phyloP scores from a whole-genome alignment of 192 early-diverging fungal species.

The Diversispora eburnea region DNA sequence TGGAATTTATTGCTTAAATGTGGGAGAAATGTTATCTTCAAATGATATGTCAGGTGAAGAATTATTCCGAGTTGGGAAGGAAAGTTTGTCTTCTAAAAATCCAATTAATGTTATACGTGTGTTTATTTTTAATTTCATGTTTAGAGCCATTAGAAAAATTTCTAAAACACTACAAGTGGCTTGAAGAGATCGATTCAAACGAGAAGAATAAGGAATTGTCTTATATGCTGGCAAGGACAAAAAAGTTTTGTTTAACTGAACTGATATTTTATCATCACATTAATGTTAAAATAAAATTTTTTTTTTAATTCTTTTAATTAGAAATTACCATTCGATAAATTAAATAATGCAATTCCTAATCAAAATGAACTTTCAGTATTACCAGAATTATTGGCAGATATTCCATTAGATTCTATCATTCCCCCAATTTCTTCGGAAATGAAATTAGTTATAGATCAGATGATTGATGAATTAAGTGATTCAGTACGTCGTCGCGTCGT shows the following conservation, averaged over 20 bases:
- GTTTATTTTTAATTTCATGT: not conserved
- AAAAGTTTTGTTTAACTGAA: no score
- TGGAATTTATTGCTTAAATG: constrained; percentile 68
- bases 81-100: no score
- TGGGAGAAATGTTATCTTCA: constrained; percentile 32
- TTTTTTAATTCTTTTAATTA: not conserved
- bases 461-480: constrained; percentile 41
- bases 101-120: not conserved
- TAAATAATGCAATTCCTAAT: constrained; percentile 38
- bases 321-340: constrained; percentile 45
- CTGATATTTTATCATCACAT: no score
- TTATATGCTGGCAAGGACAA: constrained; percentile 8
- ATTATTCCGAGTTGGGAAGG: no score
- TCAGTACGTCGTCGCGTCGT: constrained; percentile 46
- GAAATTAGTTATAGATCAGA: constrained; percentile 36
- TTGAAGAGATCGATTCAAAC: not conserved
- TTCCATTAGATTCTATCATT: constrained; percentile 23
- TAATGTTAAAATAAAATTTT: no score
- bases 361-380: constrained; percentile 32
- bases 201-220: not conserved
- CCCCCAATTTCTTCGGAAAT: constrained; percentile 37
- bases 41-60: not conserved
- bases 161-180: constrained; percentile 34
- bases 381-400: constrained; percentile 12
- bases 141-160: constrained; percentile 27